Evolutionary conservation across 108 stramenopile genomes (phyloP).

Genomic region (Licmophora abbreviata): DNA sequence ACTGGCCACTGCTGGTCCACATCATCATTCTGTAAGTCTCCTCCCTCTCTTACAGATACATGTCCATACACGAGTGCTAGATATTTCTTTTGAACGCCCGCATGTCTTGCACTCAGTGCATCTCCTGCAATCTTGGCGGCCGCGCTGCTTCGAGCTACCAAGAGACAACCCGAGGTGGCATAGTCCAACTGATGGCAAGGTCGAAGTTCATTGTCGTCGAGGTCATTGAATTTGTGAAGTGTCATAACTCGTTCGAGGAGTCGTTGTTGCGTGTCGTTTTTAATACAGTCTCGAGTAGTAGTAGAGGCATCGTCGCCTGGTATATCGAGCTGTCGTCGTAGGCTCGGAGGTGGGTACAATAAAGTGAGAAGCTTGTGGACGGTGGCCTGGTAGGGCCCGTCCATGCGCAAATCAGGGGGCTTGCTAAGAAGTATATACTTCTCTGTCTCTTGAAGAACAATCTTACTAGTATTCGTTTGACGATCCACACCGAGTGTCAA

Average conservation of each 20-base stretch:
- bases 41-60: conserved; percentile 11
- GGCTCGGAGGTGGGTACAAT: conserved; percentile 64
- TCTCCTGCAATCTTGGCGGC: conserved; percentile 48
- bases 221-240: conserved; percentile 31
- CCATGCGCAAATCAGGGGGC: conserved; percentile 85
- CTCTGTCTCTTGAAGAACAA: conserved; percentile 45
- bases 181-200: conserved; percentile 87
- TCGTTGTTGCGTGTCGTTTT: conserved; percentile 8
- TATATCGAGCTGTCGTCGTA: conserved; percentile 12
- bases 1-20: not conserved
- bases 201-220: conserved; percentile 65
- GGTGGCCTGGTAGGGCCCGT: conserved; percentile 59
- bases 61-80: conserved; percentile 55
- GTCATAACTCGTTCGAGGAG: conserved; percentile 19
- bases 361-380: conserved; percentile 73
- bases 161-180: conserved; percentile 73
- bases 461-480: too few species aligned
- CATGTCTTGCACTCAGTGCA: conserved; percentile 49
- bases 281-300: too few species aligned
- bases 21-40: conserved; percentile 1
- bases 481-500: conserved; percentile 15
- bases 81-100: conserved; percentile 67
- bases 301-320: not conserved
- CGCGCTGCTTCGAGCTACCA: conserved; percentile 41
- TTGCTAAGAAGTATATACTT: conserved; percentile 74